phyloP scores from a whole-genome alignment of 2,329 filamentous ascomycete genomes.

The Penicillium sp. region DNA sequence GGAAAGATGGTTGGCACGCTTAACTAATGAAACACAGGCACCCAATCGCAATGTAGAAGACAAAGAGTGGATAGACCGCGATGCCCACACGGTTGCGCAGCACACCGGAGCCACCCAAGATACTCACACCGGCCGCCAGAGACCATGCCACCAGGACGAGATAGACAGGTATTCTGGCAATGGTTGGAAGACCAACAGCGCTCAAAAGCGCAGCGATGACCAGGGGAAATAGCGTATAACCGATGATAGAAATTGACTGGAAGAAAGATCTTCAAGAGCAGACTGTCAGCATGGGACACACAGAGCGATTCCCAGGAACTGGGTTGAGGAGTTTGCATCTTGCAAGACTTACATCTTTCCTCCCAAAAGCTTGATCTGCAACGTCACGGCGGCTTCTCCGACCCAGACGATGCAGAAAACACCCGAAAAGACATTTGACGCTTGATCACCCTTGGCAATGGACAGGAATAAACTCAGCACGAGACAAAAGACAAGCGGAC shows the following conservation, averaged over 20 bases:
- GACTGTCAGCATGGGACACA: conserved; percentile 11
- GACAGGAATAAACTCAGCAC: conserved; percentile 82
- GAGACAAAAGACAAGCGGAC: conserved; percentile 88
- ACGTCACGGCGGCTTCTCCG: conserved; percentile 90
- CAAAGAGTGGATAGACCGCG: conserved; percentile 88
- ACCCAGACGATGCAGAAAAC: conserved; percentile 98
- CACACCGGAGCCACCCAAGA: conserved; percentile 89
- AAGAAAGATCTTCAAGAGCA: conserved; percentile 71
- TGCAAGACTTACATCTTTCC: conserved; percentile 78
- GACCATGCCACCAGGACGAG: conserved; percentile 85
- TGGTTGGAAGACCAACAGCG: conserved; percentile 69
- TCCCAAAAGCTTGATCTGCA: conserved; percentile 93
- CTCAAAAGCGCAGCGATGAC: conserved; percentile 89
- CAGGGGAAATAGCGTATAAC: conserved; percentile 94
- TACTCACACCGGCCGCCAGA: conserved; percentile 89
- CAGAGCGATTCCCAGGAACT: background rate
- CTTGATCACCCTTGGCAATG: conserved; percentile 72
- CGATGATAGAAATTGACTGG: conserved; percentile 95
- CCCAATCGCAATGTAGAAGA: conserved; percentile 89
- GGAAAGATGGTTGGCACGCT: conserved; percentile 23
- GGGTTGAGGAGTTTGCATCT: background rate
- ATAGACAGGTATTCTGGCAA: conserved; percentile 85
- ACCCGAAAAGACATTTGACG: conserved; percentile 84
- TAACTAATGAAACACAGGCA: conserved; percentile 96
- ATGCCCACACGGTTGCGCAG: conserved; percentile 90